These are phyloP conservation scores for Syzygium jambos DNA, from an alignment of 345 rosid species.

Conservation along the genomic window DNA sequence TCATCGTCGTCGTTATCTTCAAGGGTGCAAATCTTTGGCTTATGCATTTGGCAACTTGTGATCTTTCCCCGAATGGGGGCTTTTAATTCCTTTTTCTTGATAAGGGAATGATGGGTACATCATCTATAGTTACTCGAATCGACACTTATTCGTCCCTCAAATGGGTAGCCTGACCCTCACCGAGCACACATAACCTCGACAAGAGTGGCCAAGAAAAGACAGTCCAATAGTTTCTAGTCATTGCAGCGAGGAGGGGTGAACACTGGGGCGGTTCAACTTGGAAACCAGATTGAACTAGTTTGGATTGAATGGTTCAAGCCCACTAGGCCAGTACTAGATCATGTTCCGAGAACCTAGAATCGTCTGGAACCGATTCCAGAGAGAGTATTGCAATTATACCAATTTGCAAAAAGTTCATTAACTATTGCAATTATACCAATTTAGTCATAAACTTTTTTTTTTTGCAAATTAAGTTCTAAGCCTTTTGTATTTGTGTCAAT, in stretches of 20 bases:
- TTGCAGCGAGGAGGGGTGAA: neutral
- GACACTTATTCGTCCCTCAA: neutral
- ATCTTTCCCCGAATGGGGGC: neutral
- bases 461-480: too few relatives aligned
- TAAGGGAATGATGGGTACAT: neutral
- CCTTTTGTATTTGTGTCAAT: too few relatives aligned
- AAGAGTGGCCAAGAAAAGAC: neutral
- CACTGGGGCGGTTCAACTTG: accelerated
- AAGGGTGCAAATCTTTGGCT: neutral
- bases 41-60: neutral
- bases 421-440: too few relatives aligned
- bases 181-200: neutral
- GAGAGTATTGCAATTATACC: too few relatives aligned
- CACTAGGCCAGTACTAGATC: neutral
- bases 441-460: too few relatives aligned
- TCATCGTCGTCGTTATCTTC: neutral
- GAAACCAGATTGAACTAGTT: too few relatives aligned
- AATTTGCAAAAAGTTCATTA: too few relatives aligned
- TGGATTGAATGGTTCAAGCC: neutral
- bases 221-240: accelerated
- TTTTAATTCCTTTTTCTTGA: neutral
- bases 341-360: neutral
- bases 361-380: neutral
- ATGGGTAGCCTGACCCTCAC: neutral
- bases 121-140: neutral